Percentiles rank a stretch among this genome's conserved stretches.
Evolutionary conservation across 108 stramenopile species (phyloP).

Genomic region (Tribonema minus): DNA sequence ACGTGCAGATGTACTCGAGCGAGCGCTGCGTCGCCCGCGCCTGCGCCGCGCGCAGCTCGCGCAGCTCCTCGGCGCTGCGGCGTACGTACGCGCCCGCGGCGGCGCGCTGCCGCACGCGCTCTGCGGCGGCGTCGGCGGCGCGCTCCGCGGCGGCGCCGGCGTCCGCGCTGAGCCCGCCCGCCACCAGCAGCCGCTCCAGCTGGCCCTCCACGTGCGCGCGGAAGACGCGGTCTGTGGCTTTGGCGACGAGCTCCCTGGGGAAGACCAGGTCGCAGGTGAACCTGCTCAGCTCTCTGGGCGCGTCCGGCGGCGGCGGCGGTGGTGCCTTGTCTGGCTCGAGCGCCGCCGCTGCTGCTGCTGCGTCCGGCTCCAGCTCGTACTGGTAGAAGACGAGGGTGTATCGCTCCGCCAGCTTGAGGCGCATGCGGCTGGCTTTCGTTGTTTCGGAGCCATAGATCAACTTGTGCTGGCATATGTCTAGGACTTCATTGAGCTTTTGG

Average conservation of each 20-base stretch:
- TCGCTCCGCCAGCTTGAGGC: neutral
- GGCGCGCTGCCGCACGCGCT: neutral
- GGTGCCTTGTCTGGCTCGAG: neutral
- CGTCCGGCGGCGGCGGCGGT: neutral
- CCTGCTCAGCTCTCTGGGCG: neutral
- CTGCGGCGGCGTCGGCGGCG: neutral
- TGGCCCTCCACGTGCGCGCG: neutral
- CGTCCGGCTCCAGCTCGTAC: no score
- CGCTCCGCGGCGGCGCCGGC: neutral
- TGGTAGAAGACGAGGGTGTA: neutral
- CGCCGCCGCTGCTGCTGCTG: neutral
- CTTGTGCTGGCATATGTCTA: neutral
- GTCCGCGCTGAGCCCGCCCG: neutral
- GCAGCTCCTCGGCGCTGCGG: no score
- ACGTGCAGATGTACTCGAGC: no score
- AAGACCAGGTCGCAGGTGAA: neutral
- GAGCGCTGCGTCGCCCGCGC: no score
- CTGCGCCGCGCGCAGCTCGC: no score
- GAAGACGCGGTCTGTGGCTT: neutral
- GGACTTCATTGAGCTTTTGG: neutral
- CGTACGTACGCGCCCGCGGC: neutral
- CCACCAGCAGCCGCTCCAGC: neutral
- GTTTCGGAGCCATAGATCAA: neutral
- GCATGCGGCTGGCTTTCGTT: neutral
- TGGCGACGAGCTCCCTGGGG: neutral